Conservation (phyloP, 306 rosid species). For the Quercus ilex region DNA sequence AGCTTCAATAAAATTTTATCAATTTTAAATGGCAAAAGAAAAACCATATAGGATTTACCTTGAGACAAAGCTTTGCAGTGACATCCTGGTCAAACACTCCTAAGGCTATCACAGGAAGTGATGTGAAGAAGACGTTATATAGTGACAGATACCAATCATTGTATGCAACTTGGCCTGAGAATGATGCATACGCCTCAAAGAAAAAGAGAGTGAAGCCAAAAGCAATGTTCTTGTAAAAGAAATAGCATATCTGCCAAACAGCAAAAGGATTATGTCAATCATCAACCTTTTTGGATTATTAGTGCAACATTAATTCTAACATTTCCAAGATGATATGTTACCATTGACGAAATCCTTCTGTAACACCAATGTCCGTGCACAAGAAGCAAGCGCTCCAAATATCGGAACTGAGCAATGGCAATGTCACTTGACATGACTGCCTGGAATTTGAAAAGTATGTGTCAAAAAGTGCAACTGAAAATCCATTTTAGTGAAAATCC, state of each 20-base stretch:
- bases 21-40: background rate
- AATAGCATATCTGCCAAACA: constrained; percentile 79
- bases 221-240: constrained; percentile 92
- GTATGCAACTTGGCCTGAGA: constrained; percentile 81
- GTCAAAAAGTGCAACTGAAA: constrained; percentile 14
- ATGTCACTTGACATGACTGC: constrained; percentile 99
- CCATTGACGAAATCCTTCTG: constrained; percentile 97
- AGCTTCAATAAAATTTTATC: background rate
- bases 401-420: constrained; percentile 93
- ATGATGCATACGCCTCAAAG: constrained; percentile 75
- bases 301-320: background rate
- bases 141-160: constrained; percentile 89
- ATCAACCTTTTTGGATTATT: background rate
- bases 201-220: constrained; percentile 91
- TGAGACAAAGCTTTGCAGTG: constrained; percentile 66
- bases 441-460: constrained; percentile 35
- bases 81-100: constrained; percentile 98
- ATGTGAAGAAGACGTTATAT: constrained; percentile 91
- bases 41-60: constrained; percentile 41
- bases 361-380: constrained; percentile 99
- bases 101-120: constrained; percentile 95
- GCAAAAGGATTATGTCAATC: constrained; percentile 24
- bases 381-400: constrained; percentile 86
- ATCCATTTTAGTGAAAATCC: background rate
- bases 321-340: constrained; percentile 29